Percentiles rank a stretch among this genome's conserved stretches.
Evolutionary conservation across 768 basidiomycete species (phyloP).

Genomic region (Tulasnella calospora): DNA sequence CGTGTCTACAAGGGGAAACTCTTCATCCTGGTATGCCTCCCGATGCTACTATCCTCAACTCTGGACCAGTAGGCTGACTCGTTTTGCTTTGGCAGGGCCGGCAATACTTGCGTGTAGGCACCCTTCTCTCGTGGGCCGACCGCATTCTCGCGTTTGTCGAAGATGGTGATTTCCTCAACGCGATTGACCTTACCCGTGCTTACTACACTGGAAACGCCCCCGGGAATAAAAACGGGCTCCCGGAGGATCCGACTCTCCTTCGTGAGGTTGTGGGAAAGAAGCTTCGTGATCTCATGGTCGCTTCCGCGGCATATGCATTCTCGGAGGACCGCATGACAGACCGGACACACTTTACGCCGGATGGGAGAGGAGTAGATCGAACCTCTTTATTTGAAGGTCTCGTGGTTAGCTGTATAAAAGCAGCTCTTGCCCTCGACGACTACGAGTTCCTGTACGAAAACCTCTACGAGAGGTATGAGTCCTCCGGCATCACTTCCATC

Average conservation of each 20-base stretch:
- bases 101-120: conserved; percentile 69
- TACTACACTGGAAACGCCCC: conserved; percentile 76
- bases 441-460: conserved; percentile 90
- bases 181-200: conserved; percentile 76
- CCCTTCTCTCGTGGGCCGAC: conserved; percentile 92
- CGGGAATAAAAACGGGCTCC: conserved; percentile 86
- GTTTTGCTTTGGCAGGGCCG: conserved; percentile 46
- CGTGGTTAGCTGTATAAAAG: conserved; percentile 68
- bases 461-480: conserved; percentile 83
- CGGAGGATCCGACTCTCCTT: conserved; percentile 55
- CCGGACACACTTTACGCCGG: conserved; percentile 70
- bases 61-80: background rate
- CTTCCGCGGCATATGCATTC: conserved; percentile 85
- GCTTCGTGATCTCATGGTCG: conserved; percentile 75
- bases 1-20: conserved; percentile 84
- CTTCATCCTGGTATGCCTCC: conserved; percentile 63
- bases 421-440: conserved; percentile 74
- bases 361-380: conserved; percentile 87
- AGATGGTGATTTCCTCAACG: conserved; percentile 79
- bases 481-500: conserved; percentile 75
- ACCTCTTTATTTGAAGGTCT: conserved; percentile 86
- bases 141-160: conserved; percentile 78
- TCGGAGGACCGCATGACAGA: conserved; percentile 94
- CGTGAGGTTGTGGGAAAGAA: conserved; percentile 65
- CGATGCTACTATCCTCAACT: background rate